Percentiles rank a stretch among this genome's conserved stretches.
phyloP scores from a whole-genome alignment of 805 yeast genomes.

The Metschnikowia kunwiensis region DNA sequence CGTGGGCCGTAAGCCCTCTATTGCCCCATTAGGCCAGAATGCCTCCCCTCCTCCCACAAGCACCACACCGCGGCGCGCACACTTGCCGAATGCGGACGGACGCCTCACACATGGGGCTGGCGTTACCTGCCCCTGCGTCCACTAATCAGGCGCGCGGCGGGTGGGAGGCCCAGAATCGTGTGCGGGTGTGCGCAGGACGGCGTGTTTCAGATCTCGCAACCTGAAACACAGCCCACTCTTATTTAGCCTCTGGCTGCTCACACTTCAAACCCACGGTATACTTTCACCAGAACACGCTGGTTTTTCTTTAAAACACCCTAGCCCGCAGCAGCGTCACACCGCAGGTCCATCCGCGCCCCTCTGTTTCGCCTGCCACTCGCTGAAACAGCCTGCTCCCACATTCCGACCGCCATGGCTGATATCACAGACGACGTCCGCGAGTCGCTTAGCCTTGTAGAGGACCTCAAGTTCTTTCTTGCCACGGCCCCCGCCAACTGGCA shows the following conservation, averaged over 20 bases:
- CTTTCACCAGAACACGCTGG: too few relatives aligned
- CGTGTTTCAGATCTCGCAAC: slow-evolving; percentile 16
- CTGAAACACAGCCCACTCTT: slow-evolving; percentile 16
- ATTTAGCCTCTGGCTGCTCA: slow-evolving; percentile 13
- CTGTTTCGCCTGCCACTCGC: too few relatives aligned
- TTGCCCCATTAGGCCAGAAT: too few relatives aligned
- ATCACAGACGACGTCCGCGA: slow-evolving; percentile 32
- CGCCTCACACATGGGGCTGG: slow-evolving; percentile 11
- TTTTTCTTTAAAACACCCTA: too few relatives aligned
- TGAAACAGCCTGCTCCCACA: slow-evolving; percentile 1
- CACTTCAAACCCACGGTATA: slow-evolving; percentile 1
- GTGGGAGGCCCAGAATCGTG: slow-evolving; percentile 9
- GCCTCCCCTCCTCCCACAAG: too few relatives aligned
- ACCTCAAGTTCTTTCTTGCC: slow-evolving; percentile 78
- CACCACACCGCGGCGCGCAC: too few relatives aligned
- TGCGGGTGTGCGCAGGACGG: slow-evolving; percentile 12
- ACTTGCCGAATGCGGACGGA: slow-evolving; percentile 1
- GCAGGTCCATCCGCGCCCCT: too few relatives aligned
- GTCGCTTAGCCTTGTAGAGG: slow-evolving; percentile 63
- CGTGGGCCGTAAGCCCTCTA: too few relatives aligned
- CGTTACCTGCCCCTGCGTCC: slow-evolving; percentile 9
- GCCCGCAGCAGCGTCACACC: too few relatives aligned
- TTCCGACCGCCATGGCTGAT: slow-evolving; percentile 7
- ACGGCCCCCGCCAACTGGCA: slow-evolving; percentile 97
- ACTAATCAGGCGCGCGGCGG: slow-evolving; percentile 2